Percentiles rank a stretch among this genome's conserved stretches.
Evolutionary conservation across 805 yeast genomes (phyloP).

Genomic region (Wickerhamomyces chambardii): DNA sequence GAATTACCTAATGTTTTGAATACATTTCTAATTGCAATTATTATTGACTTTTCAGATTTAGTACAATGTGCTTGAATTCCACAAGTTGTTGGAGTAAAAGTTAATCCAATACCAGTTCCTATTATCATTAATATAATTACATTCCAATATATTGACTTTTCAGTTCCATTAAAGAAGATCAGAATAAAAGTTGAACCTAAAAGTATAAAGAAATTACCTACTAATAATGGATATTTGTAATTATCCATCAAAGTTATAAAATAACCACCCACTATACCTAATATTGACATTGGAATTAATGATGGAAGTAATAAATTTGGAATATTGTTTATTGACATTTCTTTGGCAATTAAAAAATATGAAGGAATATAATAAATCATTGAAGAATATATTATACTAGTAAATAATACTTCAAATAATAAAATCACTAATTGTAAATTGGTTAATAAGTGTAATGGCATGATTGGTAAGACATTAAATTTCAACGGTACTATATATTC

Average conservation of each 20-base stretch:
- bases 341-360: constrained; percentile 23
- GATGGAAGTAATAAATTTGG: constrained; percentile 18
- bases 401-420: constrained; percentile 29
- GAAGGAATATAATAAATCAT: constrained; percentile 37
- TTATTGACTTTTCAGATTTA: constrained; percentile 45
- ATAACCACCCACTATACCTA: constrained; percentile 35
- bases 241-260: constrained; percentile 33
- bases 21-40: constrained; percentile 47
- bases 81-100: constrained; percentile 20
- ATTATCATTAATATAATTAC: constrained; percentile 23
- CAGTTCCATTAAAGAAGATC: constrained; percentile 23
- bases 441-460: constrained; percentile 36
- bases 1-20: constrained; percentile 52
- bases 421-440: constrained; percentile 24
- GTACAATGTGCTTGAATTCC: constrained; percentile 47
- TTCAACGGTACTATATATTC: too few relatives aligned
- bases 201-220: constrained; percentile 32
- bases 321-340: constrained; percentile 22
- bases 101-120: constrained; percentile 34
- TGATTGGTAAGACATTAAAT: constrained; percentile 38
- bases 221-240: constrained; percentile 29
- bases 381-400: constrained; percentile 37
- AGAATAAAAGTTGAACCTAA: constrained; percentile 25
- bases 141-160: constrained; percentile 20
- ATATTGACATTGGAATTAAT: constrained; percentile 32